These are phyloP conservation scores for Comarum palustre DNA, from an alignment of 306 rosid species.

Conservation along the genomic window DNA sequence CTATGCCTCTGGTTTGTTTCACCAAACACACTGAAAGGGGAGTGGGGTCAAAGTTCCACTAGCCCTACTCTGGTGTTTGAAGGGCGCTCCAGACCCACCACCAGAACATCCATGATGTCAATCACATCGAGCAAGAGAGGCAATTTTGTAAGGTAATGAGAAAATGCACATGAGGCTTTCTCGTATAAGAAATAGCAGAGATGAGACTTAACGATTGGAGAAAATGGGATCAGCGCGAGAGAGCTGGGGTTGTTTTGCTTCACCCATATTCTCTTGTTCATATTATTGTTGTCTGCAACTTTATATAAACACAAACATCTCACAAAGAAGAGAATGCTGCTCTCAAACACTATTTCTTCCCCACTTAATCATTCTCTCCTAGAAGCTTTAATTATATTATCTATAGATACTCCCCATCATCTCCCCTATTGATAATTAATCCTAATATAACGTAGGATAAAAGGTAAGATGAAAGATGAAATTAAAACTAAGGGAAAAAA, in stretches of 20 bases:
- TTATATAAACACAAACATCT: constrained; percentile 58
- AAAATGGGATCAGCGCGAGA: constrained; percentile 12
- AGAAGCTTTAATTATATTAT: constrained; percentile 37
- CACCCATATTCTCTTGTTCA: constrained; percentile 20
- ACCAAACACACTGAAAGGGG: constrained; percentile 16
- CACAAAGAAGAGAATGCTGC: constrained; percentile 12
- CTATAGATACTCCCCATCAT: constrained; percentile 39
- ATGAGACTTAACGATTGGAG: not conserved
- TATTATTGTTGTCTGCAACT: constrained; percentile 46
- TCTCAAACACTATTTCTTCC: constrained; percentile 10
- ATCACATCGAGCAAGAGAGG: constrained; percentile 24
- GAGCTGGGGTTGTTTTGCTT: not conserved
- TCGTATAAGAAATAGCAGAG: not conserved
- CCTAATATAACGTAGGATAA: constrained; percentile 39
- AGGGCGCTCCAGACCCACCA: constrained; percentile 29
- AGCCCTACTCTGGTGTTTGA: constrained; percentile 22
- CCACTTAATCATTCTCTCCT: constrained; percentile 28
- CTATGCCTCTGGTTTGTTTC: not conserved
- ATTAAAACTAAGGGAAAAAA: constrained; percentile 23
- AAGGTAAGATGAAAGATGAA: constrained; percentile 20
- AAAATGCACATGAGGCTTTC: constrained; percentile 20
- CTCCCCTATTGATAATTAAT: constrained; percentile 33
- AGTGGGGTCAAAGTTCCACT: constrained; percentile 27
- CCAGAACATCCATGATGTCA: constrained; percentile 42
- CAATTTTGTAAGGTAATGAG: constrained; percentile 16